Conservation (phyloP, 148 eudicot genomes). For the Oxyria digyna region DNA sequence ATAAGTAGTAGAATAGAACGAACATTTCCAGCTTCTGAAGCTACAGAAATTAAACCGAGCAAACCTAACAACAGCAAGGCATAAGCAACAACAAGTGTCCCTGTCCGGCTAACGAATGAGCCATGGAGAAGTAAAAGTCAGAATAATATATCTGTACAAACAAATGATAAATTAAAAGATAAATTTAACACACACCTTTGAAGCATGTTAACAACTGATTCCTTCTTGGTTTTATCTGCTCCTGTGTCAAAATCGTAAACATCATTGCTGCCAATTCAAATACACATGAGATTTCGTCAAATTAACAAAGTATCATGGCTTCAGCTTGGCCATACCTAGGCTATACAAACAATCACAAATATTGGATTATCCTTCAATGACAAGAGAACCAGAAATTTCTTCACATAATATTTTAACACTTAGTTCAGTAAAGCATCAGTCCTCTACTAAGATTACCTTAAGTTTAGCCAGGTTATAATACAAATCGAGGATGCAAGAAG, state of each 20-base stretch:
- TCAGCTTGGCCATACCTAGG: not conserved
- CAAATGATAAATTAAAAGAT: not conserved
- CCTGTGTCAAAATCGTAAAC: constrained; percentile 99
- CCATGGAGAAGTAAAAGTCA: constrained; percentile 14
- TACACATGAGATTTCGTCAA: constrained; percentile 12
- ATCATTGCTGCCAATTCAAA: constrained; percentile 77
- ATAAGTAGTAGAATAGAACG: constrained; percentile 52
- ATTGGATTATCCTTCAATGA: not conserved
- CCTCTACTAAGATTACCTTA: constrained; percentile 40
- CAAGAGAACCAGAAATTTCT: not conserved
- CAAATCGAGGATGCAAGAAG: constrained; percentile 61
- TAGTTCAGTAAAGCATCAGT: not conserved
- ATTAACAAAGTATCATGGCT: not conserved
- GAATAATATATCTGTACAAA: not conserved
- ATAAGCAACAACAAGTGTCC: constrained; percentile 61
- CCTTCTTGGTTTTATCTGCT: constrained; percentile 89
- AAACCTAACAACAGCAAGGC: constrained; percentile 58
- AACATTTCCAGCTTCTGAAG: constrained; percentile 48
- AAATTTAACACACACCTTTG: constrained; percentile 43
- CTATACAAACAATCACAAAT: not conserved
- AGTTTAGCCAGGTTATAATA: constrained; percentile 81
- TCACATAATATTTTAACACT: not conserved
- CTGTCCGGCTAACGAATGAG: constrained; percentile 53
- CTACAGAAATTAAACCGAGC: constrained; percentile 45
- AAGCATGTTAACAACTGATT: constrained; percentile 84